Percentiles rank a stretch among this genome's conserved stretches.
Conservation (phyloP, 1,284 basidiomycete species). For the Apiotrichum brassicae region DNA sequence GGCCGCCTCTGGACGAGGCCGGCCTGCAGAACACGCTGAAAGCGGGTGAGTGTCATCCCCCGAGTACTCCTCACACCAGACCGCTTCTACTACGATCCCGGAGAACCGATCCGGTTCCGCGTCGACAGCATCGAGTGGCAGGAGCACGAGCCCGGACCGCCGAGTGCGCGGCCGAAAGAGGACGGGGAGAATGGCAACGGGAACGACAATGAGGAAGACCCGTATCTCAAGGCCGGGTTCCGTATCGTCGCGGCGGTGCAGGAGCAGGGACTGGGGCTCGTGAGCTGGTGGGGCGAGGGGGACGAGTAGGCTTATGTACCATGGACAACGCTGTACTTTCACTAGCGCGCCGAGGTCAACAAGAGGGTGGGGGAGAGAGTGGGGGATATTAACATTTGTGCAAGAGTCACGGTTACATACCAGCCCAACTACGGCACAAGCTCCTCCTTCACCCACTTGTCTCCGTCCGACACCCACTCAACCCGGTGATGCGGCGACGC, state of each 20-base stretch:
- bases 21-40: conserved; percentile 55
- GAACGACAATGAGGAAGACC: conserved; percentile 11
- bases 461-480: conserved; percentile 23
- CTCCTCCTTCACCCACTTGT: conserved; percentile 31
- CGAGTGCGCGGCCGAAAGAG: conserved; percentile 20
- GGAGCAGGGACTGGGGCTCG: conserved; percentile 74
- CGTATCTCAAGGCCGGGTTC: conserved; percentile 11
- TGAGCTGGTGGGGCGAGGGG: conserved; percentile 53
- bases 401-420: no score
- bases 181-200: conserved; percentile 46
- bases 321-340: no score
- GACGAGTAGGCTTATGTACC: conserved; percentile 3
- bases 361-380: no score
- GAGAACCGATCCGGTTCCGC: conserved; percentile 77
- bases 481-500: conserved; percentile 35
- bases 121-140: conserved; percentile 84
- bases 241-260: conserved; percentile 61
- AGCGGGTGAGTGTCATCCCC: conserved; percentile 17
- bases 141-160: conserved; percentile 82
- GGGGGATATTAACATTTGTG: no score
- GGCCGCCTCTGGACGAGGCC: conserved; percentile 44
- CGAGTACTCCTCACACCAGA: conserved; percentile 43
- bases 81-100: conserved; percentile 77
- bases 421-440: conserved; percentile 31
- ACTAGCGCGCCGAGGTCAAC: no score